Evolutionary conservation across 2,329 filamentous ascomycete genomes (phyloP), one percentile per base, ranked within the genome.

Genomic region (Westerdykella sp.): DNA sequence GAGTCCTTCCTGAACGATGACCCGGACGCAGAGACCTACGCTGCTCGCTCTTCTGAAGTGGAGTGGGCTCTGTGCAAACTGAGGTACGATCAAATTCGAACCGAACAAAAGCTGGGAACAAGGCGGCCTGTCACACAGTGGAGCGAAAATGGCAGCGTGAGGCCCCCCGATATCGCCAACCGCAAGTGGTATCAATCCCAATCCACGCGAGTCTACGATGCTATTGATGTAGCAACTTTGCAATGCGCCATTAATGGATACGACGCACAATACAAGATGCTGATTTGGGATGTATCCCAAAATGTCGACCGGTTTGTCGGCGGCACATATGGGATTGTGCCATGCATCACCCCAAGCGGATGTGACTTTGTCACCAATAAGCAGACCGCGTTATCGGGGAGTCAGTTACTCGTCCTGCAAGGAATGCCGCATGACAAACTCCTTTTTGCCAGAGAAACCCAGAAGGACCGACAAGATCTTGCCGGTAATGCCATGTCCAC

Each of bases 401-500:
- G 75, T 5, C 84, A 90, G 59, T 69, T 77, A 2, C 67, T 90
- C 2, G 63, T 69, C 5, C 63, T 89, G 5, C 86, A 90, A 66
- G 86, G 85, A 1, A 69, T 90, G 39, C 83, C 84, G 0, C 60
- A 83, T 1, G 67, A 80, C 42, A 73, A 75, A 39, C 68, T 90
- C 10, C 68, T 80, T 1, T 72, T 88, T n/a, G 81, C 77, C 0
- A 74, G 75, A 7, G 81, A 90, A 53, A 76, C 73, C 0, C 39
- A 68, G 23, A 48, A 59, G 1, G 64, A 89, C 14, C 69, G 87
- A 2, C 79, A 83, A 48, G 79, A 88, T 50, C 68, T 91, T 2
- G 84, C 84, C 2, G 86, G 86, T 0, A 91, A 93, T 59, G 86
- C 86, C 0, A 91, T 91, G 86, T 81, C 78, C 1, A 80, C 79